Evolutionary conservation across 2,329 filamentous ascomycete species (phyloP).

Genomic region (Raffaelea ambrosiae): DNA sequence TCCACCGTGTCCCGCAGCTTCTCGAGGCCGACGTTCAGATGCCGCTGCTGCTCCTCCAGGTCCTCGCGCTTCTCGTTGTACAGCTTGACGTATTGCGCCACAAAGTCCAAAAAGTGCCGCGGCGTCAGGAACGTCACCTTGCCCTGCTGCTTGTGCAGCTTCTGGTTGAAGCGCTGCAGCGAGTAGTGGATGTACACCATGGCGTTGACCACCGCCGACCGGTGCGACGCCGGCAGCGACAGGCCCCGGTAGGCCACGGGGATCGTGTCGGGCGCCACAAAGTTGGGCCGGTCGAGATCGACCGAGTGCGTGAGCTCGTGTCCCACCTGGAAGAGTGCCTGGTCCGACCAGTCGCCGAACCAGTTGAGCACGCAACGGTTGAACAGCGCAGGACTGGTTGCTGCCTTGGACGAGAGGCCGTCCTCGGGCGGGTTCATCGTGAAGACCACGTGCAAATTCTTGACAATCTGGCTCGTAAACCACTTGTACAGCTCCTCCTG

Average conservation of each 20-base stretch:
- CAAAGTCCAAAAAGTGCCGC: constrained; percentile 95
- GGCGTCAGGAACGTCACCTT: constrained; percentile 90
- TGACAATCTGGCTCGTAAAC: constrained; percentile 99
- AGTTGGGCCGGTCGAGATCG: constrained; percentile 83
- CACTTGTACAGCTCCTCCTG: constrained; percentile 99
- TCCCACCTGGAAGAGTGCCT: constrained; percentile 95
- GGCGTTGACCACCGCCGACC: constrained; percentile 87
- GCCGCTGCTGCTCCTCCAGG: constrained; percentile 94
- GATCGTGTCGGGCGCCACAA: constrained; percentile 79
- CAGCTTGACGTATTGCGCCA: constrained; percentile 92
- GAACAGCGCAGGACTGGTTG: constrained; percentile 95
- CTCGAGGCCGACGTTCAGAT: constrained; percentile 96
- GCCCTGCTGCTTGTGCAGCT: constrained; percentile 84
- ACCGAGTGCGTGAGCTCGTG: constrained; percentile 94
- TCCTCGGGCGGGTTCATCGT: constrained; percentile 99
- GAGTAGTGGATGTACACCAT: constrained; percentile 99
- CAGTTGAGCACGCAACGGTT: constrained; percentile 99
- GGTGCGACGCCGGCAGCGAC: constrained; percentile 74
- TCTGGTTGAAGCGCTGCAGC: constrained; percentile 78
- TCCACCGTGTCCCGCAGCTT: constrained; percentile 95
- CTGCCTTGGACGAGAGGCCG: constrained; percentile 88
- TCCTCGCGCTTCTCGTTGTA: constrained; percentile 99
- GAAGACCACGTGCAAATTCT: constrained; percentile 98
- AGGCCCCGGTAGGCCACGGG: constrained; percentile 88
- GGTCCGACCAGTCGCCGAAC: constrained; percentile 99